Percentiles rank a stretch among this genome's conserved stretches.
Evolutionary conservation across 192 early-diverging fungal genomes (phyloP).

Genomic region (Coemansia sp.): DNA sequence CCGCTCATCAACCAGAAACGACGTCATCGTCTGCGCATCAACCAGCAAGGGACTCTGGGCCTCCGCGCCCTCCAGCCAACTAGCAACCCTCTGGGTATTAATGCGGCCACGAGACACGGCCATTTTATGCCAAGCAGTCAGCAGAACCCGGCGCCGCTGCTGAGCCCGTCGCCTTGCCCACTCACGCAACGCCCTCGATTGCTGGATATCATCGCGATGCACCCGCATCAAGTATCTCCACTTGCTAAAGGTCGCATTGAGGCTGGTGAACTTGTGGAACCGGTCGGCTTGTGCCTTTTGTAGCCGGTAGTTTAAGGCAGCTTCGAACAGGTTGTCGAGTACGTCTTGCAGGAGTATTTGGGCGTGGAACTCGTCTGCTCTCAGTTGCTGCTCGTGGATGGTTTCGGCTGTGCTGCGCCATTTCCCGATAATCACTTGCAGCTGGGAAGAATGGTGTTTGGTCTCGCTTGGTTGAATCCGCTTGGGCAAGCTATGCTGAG

Average conservation of each 20-base stretch:
- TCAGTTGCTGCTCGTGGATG: neutral
- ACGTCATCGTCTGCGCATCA: slow-evolving; percentile 36
- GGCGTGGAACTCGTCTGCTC: slow-evolving; percentile 18
- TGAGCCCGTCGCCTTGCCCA: slow-evolving; percentile 21
- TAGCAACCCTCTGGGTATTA: slow-evolving; percentile 8
- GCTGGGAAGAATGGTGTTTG: neutral
- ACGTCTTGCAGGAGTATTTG: neutral
- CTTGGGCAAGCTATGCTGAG: neutral
- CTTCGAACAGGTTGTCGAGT: slow-evolving; percentile 4
- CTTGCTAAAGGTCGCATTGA: neutral
- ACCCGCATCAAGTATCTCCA: slow-evolving; percentile 2
- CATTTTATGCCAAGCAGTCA: slow-evolving; percentile 34
- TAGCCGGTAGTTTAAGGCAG: neutral
- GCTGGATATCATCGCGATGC: slow-evolving; percentile 19
- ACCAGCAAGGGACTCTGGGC: neutral
- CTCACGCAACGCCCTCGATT: slow-evolving; percentile 33
- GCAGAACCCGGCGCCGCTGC: slow-evolving; percentile 23
- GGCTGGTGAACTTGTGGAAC: neutral
- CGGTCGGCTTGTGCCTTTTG: neutral
- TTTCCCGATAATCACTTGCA: neutral
- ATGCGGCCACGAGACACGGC: slow-evolving; percentile 6
- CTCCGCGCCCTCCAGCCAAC: neutral
- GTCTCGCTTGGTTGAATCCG: neutral
- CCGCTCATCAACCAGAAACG: slow-evolving; percentile 3
- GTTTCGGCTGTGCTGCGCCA: slow-evolving; percentile 5